Evolutionary conservation across 2,329 filamentous ascomycete species (phyloP).

Genomic region (Curvularia lunata): DNA sequence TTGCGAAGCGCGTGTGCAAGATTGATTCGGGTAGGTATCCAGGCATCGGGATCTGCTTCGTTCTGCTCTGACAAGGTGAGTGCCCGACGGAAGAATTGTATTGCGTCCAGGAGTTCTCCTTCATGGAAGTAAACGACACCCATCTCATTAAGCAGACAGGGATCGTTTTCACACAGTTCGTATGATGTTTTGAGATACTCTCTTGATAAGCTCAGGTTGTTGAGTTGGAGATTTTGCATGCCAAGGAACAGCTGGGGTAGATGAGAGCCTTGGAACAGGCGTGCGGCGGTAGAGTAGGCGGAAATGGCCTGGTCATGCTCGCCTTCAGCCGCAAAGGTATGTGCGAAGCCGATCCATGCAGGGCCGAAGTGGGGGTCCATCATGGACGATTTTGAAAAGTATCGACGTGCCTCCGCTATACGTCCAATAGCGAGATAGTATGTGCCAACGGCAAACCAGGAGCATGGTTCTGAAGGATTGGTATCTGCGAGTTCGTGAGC

Average conservation of each 20-base stretch:
- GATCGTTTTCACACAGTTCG: constrained; percentile 80
- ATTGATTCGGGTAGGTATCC: constrained; percentile 84
- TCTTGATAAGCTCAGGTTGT: constrained; percentile 91
- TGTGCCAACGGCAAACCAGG: constrained; percentile 92
- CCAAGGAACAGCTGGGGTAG: constrained; percentile 93
- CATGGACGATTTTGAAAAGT: constrained; percentile 93
- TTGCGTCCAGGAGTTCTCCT: constrained; percentile 75
- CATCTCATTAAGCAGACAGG: constrained; percentile 91
- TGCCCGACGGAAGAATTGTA: constrained; percentile 77
- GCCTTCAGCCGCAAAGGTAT: constrained; percentile 96
- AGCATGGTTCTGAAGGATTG: constrained; percentile 87
- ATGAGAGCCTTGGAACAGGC: constrained; percentile 95
- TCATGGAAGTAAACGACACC: constrained; percentile 97
- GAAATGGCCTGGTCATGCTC: constrained; percentile 98
- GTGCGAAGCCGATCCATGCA: constrained; percentile 98
- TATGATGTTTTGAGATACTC: constrained; percentile 94
- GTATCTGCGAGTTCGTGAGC: constrained; percentile 91
- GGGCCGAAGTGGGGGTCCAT: constrained; percentile 98
- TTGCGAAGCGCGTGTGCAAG: constrained; percentile 86
- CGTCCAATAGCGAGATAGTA: constrained; percentile 92
- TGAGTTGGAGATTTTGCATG: constrained; percentile 97
- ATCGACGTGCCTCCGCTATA: constrained; percentile 90
- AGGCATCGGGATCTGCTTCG: constrained; percentile 80
- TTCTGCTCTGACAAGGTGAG: constrained; percentile 80
- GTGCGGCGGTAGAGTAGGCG: constrained; percentile 92